These are phyloP conservation scores for Ogataea neopini DNA, from an alignment of 805 yeast species.

Conservation along the genomic window DNA sequence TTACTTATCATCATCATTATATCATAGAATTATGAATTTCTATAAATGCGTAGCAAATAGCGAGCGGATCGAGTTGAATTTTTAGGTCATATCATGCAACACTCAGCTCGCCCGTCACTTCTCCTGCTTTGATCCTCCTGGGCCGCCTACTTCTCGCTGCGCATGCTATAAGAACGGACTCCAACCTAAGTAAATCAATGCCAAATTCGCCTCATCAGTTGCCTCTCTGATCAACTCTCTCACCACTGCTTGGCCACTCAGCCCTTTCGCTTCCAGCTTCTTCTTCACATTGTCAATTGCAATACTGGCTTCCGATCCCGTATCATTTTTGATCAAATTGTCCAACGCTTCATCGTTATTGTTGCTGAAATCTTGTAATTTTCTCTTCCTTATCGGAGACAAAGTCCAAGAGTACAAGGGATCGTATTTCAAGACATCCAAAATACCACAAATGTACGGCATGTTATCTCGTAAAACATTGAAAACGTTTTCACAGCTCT, in stretches of 20 bases:
- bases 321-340: slow-evolving; percentile 25
- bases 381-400: slow-evolving; percentile 67
- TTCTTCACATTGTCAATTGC: slow-evolving; percentile 73
- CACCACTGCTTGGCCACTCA: slow-evolving; percentile 83
- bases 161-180: slow-evolving; percentile 59
- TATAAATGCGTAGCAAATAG: no score
- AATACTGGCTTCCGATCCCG: slow-evolving; percentile 70
- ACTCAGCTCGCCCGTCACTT: no score
- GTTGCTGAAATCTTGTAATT: slow-evolving; percentile 45
- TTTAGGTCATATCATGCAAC: no score
- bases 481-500: slow-evolving; percentile 73
- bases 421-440: slow-evolving; percentile 87
- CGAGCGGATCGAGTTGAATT: no score
- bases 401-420: slow-evolving; percentile 91
- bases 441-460: slow-evolving; percentile 72
- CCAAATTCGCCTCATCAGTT: slow-evolving; percentile 61
- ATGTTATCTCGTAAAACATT: slow-evolving; percentile 62
- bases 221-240: slow-evolving; percentile 82
- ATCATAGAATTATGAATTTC: no score
- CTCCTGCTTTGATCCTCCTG: no score
- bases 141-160: no score
- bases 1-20: no score
- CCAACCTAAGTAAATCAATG: slow-evolving; percentile 83
- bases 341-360: slow-evolving; percentile 23
- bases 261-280: slow-evolving; percentile 63